These are phyloP conservation scores for Carex myosuroides DNA, from an alignment of 176 grass and related monocot genomes.

Conservation along the genomic window DNA sequence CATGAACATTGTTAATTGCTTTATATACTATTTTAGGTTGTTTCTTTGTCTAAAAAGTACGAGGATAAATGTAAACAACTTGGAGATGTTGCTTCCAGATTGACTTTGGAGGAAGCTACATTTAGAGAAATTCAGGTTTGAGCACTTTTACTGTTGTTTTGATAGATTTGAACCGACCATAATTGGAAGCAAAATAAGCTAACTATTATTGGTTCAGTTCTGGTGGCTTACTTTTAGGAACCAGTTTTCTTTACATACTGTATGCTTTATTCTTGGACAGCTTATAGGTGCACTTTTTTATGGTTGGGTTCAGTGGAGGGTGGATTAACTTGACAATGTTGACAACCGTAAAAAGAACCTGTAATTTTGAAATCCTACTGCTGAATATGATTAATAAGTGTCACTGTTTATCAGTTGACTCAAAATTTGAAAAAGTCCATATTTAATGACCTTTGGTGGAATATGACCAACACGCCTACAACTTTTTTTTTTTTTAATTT, in stretches of 20 bases:
- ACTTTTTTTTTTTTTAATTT: neutral
- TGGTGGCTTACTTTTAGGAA: neutral
- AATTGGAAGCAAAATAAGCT: neutral
- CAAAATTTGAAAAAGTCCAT: neutral
- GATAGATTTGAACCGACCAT: neutral
- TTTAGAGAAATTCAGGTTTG: constrained; percentile 89
- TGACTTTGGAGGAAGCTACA: constrained; percentile 96
- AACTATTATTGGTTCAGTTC: neutral
- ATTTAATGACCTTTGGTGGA: neutral
- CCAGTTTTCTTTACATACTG: neutral
- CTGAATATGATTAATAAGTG: neutral
- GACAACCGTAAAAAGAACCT: neutral
- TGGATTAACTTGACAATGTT: neutral
- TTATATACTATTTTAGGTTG: constrained; percentile 45
- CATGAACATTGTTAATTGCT: neutral
- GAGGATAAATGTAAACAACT: constrained; percentile 87
- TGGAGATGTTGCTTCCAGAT: constrained; percentile 89
- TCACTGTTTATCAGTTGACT: neutral
- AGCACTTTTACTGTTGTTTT: neutral
- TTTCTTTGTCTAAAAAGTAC: constrained; percentile 77
- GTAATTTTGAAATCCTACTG: neutral
- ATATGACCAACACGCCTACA: neutral
- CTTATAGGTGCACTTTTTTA: neutral
- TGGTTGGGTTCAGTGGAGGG: neutral
- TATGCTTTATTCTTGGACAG: neutral